Percentiles rank a stretch among this genome's conserved stretches.
Conservation (phyloP, 129 eudicot genomes). For the Artemisia argyi region DNA sequence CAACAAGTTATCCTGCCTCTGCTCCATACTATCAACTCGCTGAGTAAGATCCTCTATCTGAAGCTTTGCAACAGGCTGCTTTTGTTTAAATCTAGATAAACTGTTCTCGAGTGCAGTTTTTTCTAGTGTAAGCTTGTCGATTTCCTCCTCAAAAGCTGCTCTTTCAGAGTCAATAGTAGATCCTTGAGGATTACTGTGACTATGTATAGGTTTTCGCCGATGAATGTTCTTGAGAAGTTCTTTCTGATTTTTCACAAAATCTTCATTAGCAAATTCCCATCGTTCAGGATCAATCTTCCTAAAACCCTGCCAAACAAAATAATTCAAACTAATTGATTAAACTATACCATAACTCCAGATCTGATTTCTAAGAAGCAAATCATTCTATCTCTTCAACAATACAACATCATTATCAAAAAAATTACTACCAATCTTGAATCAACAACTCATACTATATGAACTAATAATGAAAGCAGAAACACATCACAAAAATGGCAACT, state of each 20-base stretch:
- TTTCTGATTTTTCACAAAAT: slow-evolving; percentile 16
- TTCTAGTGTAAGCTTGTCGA: slow-evolving; percentile 5
- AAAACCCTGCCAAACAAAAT: slow-evolving; percentile 12
- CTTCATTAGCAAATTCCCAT: slow-evolving; percentile 18
- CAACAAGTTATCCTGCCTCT: slow-evolving; percentile 12
- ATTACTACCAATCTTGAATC: too few relatives aligned
- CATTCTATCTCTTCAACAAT: not conserved
- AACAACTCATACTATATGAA: not conserved
- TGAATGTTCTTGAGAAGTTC: not conserved
- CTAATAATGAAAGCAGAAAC: slow-evolving; percentile 1
- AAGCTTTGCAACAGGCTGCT: slow-evolving; percentile 9
- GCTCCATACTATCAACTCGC: slow-evolving; percentile 1
- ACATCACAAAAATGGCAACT: not conserved
- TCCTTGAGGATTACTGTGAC: slow-evolving; percentile 21
- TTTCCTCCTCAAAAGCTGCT: slow-evolving; percentile 17
- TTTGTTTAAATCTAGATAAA: not conserved
- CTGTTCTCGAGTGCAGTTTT: slow-evolving; percentile 5
- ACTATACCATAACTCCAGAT: not conserved
- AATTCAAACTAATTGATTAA: not conserved
- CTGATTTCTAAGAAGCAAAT: not conserved
- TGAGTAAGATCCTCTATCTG: not conserved
- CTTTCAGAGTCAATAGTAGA: slow-evolving; percentile 4
- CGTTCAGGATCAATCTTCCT: slow-evolving; percentile 21
- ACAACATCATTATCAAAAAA: not conserved
- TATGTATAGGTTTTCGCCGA: slow-evolving; percentile 8